Evolutionary conservation across 345 rosid genomes (phyloP).

Genomic region (Rhodamnia argentea): DNA sequence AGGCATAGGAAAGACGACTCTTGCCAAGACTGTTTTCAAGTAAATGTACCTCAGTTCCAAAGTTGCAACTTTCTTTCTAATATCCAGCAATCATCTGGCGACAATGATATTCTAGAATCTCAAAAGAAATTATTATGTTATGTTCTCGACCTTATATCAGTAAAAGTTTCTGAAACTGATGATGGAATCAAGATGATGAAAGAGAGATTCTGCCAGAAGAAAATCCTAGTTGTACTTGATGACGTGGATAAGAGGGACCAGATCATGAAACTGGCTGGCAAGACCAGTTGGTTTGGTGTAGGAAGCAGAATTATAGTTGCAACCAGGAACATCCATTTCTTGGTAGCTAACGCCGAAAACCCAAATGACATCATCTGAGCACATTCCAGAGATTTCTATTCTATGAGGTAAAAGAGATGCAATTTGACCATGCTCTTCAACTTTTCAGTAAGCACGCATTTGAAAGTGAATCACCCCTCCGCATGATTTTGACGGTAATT

Average conservation of each 20-base stretch:
- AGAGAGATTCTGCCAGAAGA: not conserved
- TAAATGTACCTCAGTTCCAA: not conserved
- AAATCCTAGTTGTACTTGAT: not conserved
- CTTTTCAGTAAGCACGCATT: not conserved
- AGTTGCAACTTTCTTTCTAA: constrained; percentile 11
- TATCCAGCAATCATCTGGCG: not conserved
- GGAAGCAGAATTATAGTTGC: not conserved
- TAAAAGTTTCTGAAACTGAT: too few relatives aligned
- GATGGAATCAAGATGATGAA: not conserved
- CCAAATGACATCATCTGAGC: not conserved
- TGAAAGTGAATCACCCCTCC: not conserved
- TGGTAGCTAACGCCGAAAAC: not conserved
- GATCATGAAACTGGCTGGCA: not conserved
- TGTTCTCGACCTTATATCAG: not conserved
- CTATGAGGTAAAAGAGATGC: not conserved
- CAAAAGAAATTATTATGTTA: constrained; percentile 6
- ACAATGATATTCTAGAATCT: not conserved
- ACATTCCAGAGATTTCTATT: not conserved
- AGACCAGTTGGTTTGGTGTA: not conserved
- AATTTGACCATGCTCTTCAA: not conserved
- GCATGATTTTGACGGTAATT: not conserved
- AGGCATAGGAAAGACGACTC: constrained; percentile 5
- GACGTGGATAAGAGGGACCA: not conserved
- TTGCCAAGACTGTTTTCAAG: constrained; percentile 4
- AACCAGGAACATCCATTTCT: not conserved